Base-by-base conservation (phyloP, 1,284 basidiomycete species). In the Boletus sp. region DNA sequence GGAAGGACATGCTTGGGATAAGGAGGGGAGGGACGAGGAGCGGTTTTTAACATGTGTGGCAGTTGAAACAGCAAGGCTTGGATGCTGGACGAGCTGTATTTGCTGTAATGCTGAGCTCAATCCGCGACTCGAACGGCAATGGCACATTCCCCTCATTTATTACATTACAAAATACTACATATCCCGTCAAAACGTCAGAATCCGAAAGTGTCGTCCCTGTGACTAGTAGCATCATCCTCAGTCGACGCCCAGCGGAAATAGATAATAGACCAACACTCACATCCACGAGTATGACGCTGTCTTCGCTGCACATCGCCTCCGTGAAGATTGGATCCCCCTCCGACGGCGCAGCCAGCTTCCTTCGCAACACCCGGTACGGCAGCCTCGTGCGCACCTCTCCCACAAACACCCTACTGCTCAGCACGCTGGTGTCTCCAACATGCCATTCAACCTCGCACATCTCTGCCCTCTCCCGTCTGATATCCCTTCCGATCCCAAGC, bases 251-350 rank as follows among this genome's bases (percentile, higher is more conserved):
- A 44, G 3, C 51, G 44, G 44, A 55, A 44, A 39, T 13, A 18
- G 13, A 4, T 5, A 15, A 18, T 20, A 15, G 13, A 12, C 59
- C 12, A 43, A 54, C 37, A 68, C 77, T 63, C 64, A 83, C 82
- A 63, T 78, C 74, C 41, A 85, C 80, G 12, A 83, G 66, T 46
- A 85, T 68, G 8, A 85, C 64, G 60, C 72, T 74, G 67, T 86
- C 84, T 66, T 84, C 83, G 62, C 76, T 80, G 70, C 83, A 77
- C 79, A 86, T 79, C 13, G 76, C 78, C 15, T 73, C 72, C 13
- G 56, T 56, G 35, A 68, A 73, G 2, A 45, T 44, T 0, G 51
- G 53, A n/a, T 62, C 59, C 4, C 58, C 57, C 49, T 56, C 51
- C 37, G 42, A 18, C 37, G 53, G 56, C 16, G 57, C 61, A 20